These are phyloP conservation scores for Aureobasidium melanogenum DNA, from an alignment of 2,329 filamentous ascomycete species.

Conservation along the genomic window DNA sequence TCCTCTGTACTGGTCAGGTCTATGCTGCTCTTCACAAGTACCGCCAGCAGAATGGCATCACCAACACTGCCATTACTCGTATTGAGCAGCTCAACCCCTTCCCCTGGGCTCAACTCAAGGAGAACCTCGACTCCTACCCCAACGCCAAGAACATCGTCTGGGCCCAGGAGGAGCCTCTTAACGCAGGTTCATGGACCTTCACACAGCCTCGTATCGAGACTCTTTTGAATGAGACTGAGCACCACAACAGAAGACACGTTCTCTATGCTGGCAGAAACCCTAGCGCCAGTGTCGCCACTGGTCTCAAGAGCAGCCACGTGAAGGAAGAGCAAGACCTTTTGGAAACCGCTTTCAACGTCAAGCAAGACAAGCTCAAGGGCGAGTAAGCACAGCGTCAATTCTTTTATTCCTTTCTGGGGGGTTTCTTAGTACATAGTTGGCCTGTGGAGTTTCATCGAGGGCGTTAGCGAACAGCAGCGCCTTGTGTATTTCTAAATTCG, in stretches of 20 bases:
- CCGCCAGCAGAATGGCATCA: slow-evolving; percentile 75
- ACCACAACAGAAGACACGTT: slow-evolving; percentile 90
- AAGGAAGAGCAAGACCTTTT: slow-evolving; percentile 89
- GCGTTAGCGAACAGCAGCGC: slow-evolving; percentile 9
- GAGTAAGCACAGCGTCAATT: slow-evolving; percentile 35
- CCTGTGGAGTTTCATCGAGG: neutral
- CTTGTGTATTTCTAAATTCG: slow-evolving; percentile 9
- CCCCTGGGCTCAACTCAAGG: slow-evolving; percentile 93
- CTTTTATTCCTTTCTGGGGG: neutral
- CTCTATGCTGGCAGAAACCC: slow-evolving; percentile 95
- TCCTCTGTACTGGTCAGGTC: slow-evolving; percentile 91
- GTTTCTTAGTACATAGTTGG: slow-evolving; percentile 7
- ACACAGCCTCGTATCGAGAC: slow-evolving; percentile 97
- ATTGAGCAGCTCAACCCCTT: slow-evolving; percentile 98
- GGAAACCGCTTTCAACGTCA: slow-evolving; percentile 53
- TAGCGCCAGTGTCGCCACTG: slow-evolving; percentile 87
- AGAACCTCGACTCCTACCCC: slow-evolving; percentile 93
- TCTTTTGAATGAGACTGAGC: slow-evolving; percentile 80
- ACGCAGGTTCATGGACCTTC: slow-evolving; percentile 94
- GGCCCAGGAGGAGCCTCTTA: slow-evolving; percentile 95
- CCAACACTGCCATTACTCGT: slow-evolving; percentile 87
- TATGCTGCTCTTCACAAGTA: slow-evolving; percentile 86
- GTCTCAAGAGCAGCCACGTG: slow-evolving; percentile 75
- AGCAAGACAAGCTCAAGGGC: slow-evolving; percentile 59
- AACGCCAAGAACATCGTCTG: slow-evolving; percentile 97